These are phyloP conservation scores for Pholiota microspora DNA, from an alignment of 768 basidiomycete species.

Conservation along the genomic window DNA sequence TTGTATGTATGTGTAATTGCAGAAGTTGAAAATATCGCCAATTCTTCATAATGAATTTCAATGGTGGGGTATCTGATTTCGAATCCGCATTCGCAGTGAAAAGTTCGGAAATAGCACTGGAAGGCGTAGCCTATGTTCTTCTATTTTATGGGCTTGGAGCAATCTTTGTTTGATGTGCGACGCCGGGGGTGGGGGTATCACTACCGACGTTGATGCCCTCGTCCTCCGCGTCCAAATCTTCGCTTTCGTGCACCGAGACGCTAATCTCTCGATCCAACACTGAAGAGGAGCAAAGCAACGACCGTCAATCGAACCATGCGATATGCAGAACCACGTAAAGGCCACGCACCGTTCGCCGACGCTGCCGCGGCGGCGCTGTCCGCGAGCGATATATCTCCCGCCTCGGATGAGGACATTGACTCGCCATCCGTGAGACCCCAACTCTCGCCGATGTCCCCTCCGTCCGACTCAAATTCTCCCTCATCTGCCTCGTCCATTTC, in stretches of 20 bases:
- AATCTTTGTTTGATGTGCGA: neutral
- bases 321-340: conserved; percentile 4
- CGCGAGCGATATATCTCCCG: conserved; percentile 16
- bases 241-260: conserved; percentile 22
- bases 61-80: too few relatives aligned
- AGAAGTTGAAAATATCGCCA: too few relatives aligned
- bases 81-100: too few relatives aligned
- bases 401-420: conserved; percentile 24
- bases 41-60: too few relatives aligned
- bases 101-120: too few relatives aligned
- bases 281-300: conserved; percentile 19
- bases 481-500: conserved; percentile 24
- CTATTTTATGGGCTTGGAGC: neutral
- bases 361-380: too few relatives aligned
- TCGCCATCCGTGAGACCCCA: conserved; percentile 45
- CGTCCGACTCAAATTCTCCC: conserved; percentile 20
- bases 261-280: conserved; percentile 20
- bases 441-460: conserved; percentile 24
- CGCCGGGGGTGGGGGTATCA: neutral
- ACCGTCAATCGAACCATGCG: conserved; percentile 15
- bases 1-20: too few relatives aligned
- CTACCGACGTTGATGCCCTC: conserved; percentile 11
- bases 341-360: conserved; percentile 18
- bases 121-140: neutral
- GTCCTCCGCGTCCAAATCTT: conserved; percentile 16